Conservation (phyloP, 2,329 filamentous ascomycete species). For the Penicillium sp. region DNA sequence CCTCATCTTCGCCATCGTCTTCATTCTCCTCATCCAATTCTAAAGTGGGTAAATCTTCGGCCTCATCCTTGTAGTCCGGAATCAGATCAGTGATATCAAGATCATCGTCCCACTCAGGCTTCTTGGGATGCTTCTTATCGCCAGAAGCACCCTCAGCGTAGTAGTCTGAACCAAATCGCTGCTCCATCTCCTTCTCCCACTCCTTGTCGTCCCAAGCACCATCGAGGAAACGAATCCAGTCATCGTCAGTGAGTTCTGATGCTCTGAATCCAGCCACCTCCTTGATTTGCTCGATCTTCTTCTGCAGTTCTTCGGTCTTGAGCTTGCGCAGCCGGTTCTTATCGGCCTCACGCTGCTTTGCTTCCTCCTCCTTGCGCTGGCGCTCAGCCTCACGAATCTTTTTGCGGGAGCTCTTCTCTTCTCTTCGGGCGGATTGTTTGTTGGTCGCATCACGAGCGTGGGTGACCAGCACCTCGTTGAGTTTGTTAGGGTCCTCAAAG, state of each 20-base stretch:
- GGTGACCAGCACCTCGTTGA: slow-evolving; percentile 83
- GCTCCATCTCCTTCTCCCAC: slow-evolving; percentile 90
- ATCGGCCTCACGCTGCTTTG: slow-evolving; percentile 73
- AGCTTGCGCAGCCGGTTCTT: slow-evolving; percentile 80
- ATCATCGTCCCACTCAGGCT: slow-evolving; percentile 93
- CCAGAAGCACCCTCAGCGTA: slow-evolving; percentile 63
- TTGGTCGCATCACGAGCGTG: slow-evolving; percentile 85
- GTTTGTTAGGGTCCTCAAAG: slow-evolving; percentile 86
- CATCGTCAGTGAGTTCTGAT: slow-evolving; percentile 67
- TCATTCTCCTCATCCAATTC: slow-evolving; percentile 58
- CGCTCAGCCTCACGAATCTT: slow-evolving; percentile 76
- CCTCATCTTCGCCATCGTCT: slow-evolving; percentile 34
- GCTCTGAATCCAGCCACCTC: slow-evolving; percentile 79
- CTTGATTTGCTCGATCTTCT: slow-evolving; percentile 84
- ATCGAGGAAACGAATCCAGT: slow-evolving; percentile 83
- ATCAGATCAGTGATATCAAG: slow-evolving; percentile 94
- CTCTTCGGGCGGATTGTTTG: slow-evolving; percentile 79
- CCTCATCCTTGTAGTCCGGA: slow-evolving; percentile 85
- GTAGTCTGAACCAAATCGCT: slow-evolving; percentile 85
- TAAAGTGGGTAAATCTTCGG: slow-evolving; percentile 63
- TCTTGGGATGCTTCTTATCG: slow-evolving; percentile 63
- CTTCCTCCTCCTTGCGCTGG: slow-evolving; percentile 75
- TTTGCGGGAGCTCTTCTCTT: slow-evolving; percentile 75
- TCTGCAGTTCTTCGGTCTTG: slow-evolving; percentile 86
- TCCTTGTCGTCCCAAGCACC: slow-evolving; percentile 83